These are phyloP conservation scores for Populus pruinosa DNA, from an alignment of 345 rosid genomes.

Conservation along the genomic window DNA sequence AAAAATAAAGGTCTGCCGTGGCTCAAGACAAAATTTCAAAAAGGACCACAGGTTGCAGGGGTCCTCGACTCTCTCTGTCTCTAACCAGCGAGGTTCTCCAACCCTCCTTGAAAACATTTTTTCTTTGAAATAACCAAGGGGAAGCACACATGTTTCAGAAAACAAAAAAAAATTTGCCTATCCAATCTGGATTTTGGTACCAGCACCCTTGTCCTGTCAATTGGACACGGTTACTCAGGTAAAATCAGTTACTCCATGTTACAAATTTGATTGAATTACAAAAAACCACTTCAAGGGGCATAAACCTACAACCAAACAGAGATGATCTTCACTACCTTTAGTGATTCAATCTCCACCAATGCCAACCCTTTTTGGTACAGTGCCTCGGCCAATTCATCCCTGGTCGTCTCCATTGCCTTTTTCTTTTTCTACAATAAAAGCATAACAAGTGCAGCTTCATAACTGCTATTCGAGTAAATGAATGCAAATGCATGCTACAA, in stretches of 20 bases:
- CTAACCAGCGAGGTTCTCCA: not conserved
- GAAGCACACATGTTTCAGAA: not conserved
- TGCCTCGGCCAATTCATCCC: slow-evolving; percentile 85
- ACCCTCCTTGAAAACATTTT: not conserved
- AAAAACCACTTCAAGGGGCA: not conserved
- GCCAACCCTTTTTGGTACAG: slow-evolving; percentile 88
- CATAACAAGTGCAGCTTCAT: not conserved
- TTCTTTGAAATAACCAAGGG: not conserved
- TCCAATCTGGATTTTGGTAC: not conserved
- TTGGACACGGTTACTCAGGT: not conserved
- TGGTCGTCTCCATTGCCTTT: slow-evolving; percentile 76
- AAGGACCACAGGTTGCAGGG: not conserved
- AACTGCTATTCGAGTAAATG: not conserved
- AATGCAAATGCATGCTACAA: not conserved
- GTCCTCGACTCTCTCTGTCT: not conserved
- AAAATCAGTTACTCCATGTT: not conserved
- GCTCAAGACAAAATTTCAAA: not conserved
- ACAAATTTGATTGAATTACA: not conserved
- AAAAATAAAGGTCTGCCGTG: not conserved
- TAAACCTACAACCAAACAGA: not conserved
- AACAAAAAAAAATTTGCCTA: not conserved
- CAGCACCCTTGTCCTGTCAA: not conserved
- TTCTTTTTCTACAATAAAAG: slow-evolving; percentile 42
- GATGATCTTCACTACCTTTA: slow-evolving; percentile 41
- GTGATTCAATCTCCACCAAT: slow-evolving; percentile 53